A percentile compares a stretch with the other conserved stretches of the same genome.
These are phyloP conservation scores for Blastocystis sp. DNA, from an alignment of 352 stramenopile genomes.

Conservation along the genomic window DNA sequence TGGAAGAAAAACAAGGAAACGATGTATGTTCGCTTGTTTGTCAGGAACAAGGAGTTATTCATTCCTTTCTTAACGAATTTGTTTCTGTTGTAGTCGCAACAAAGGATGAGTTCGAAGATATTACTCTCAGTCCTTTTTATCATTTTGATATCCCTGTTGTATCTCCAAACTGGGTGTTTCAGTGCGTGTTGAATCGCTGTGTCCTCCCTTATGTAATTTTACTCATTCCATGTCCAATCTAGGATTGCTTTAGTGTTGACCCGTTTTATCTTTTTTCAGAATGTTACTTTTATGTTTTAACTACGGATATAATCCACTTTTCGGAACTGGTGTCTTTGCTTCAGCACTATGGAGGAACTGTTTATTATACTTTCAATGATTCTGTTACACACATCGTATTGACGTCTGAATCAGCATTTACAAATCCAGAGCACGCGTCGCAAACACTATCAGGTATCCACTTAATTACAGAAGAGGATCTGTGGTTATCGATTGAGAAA, in stretches of 20 bases:
- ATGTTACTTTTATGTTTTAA: neutral
- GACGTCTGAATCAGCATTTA: neutral
- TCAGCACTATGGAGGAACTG: neutral
- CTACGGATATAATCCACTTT: neutral
- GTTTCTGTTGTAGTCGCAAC: neutral
- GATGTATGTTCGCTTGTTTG: neutral
- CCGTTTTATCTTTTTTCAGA: conserved; percentile 45
- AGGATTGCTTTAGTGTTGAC: conserved; percentile 4
- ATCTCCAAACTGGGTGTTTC: neutral
- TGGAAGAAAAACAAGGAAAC: neutral
- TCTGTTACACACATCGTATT: neutral
- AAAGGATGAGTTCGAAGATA: neutral
- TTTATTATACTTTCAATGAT: neutral
- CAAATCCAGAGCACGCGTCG: too few species aligned
- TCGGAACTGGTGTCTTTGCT: neutral
- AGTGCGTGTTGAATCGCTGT: neutral
- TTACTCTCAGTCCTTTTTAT: neutral
- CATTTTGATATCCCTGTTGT: neutral
- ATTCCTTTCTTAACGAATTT: neutral
- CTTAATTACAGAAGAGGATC: neutral
- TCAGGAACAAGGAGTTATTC: neutral
- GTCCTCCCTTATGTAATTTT: conserved; percentile 1
- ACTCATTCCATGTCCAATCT: neutral
- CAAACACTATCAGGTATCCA: neutral
- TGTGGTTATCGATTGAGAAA: neutral